These are phyloP conservation scores for Zygosaccharomyces bailii DNA, from an alignment of 805 yeast genomes.

Conservation along the genomic window DNA sequence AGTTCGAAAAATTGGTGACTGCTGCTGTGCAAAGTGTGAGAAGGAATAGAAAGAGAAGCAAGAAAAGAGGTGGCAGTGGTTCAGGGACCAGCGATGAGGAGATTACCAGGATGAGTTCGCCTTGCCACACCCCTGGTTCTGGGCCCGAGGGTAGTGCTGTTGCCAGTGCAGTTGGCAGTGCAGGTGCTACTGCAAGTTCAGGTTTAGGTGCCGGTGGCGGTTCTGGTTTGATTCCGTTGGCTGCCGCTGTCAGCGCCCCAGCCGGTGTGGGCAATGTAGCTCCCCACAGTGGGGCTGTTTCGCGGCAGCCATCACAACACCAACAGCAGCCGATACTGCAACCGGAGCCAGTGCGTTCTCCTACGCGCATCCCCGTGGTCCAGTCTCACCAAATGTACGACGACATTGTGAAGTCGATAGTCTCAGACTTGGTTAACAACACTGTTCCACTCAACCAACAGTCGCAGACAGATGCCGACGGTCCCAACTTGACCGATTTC, in stretches of 20 bases:
- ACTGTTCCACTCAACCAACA: conserved; percentile 26
- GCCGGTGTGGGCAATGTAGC: too few relatives aligned
- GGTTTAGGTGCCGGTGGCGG: conserved; percentile 13
- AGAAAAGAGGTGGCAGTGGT: conserved; percentile 31
- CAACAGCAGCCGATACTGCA: conserved; percentile 4
- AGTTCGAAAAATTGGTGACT: conserved; percentile 84
- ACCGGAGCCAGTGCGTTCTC: neutral
- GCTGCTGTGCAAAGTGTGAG: conserved; percentile 94
- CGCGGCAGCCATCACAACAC: too few relatives aligned
- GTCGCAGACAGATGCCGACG: conserved; percentile 18
- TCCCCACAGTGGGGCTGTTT: too few relatives aligned
- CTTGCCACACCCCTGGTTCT: conserved; percentile 3
- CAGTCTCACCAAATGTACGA: conserved; percentile 24
- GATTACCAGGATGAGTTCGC: conserved; percentile 12
- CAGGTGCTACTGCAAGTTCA: neutral
- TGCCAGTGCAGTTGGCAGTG: neutral
- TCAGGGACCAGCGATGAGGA: conserved; percentile 13
- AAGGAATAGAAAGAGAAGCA: conserved; percentile 73
- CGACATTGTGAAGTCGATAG: conserved; percentile 27
- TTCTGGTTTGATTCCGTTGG: conserved; percentile 7
- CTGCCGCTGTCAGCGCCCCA: neutral
- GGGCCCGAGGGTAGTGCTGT: neutral
- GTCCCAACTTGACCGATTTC: conserved; percentile 29
- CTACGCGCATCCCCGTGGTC: conserved; percentile 9
- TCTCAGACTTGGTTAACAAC: conserved; percentile 26